Percentiles rank a stretch among this genome's conserved stretches.
phyloP scores from a whole-genome alignment of 2,329 filamentous ascomycete genomes.

The Fusarium decemcellulare region DNA sequence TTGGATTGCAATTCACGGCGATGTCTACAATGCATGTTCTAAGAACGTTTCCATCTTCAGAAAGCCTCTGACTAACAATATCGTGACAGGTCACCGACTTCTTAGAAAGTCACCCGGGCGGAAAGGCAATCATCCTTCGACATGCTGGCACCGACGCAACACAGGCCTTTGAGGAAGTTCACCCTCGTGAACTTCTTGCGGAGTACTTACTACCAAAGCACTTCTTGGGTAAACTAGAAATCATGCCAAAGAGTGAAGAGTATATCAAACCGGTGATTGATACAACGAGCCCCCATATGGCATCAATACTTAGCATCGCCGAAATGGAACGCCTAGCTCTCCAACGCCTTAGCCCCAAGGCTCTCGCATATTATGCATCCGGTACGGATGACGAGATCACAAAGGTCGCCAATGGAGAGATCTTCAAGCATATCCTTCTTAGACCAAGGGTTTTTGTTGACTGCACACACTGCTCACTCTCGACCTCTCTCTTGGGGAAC shows the following conservation, averaged over 20 bases:
- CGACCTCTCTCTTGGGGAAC: slow-evolving; percentile 73
- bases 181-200: slow-evolving; percentile 19
- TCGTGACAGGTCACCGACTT: neutral
- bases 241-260: neutral
- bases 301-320: slow-evolving; percentile 18
- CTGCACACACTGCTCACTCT: slow-evolving; percentile 78
- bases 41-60: neutral
- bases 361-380: slow-evolving; percentile 82
- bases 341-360: slow-evolving; percentile 17
- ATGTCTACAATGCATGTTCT: slow-evolving; percentile 18
- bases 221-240: slow-evolving; percentile 8
- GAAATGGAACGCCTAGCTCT: slow-evolving; percentile 21
- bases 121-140: slow-evolving; percentile 21
- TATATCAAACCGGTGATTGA: neutral
- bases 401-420: slow-evolving; percentile 81
- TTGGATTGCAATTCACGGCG: slow-evolving; percentile 21
- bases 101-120: slow-evolving; percentile 18
- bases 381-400: slow-evolving; percentile 82
- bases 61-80: slow-evolving; percentile 5
- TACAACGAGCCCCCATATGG: neutral
- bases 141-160: slow-evolving; percentile 28
- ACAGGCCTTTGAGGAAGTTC: slow-evolving; percentile 19
- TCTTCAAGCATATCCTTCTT: slow-evolving; percentile 82
- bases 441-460: slow-evolving; percentile 87
- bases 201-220: slow-evolving; percentile 18